Conservation (phyloP, 805 yeast species). For the Yarrowia sp. region DNA sequence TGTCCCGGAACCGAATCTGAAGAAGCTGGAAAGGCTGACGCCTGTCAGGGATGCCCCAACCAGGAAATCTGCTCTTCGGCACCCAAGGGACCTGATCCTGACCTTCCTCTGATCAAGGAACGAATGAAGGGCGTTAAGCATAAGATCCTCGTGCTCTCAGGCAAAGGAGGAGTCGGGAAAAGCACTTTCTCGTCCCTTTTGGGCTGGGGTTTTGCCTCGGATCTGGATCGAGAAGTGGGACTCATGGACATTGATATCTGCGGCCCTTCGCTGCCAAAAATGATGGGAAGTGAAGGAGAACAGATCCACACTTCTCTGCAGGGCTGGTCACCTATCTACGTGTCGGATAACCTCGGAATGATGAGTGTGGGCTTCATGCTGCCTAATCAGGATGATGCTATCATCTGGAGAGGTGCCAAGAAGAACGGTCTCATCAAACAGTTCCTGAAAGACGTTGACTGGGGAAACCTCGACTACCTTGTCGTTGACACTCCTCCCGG, state of each 20-base stretch:
- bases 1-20: constrained; percentile 99
- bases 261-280: constrained; percentile 94
- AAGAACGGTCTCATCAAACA: constrained; percentile 92
- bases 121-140: constrained; percentile 72
- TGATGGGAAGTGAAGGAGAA: constrained; percentile 91
- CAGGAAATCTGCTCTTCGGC: constrained; percentile 84
- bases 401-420: constrained; percentile 98
- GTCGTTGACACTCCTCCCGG: constrained; percentile 98
- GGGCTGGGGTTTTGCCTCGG: constrained; percentile 90
- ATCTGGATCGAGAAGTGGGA: constrained; percentile 83
- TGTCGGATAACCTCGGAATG: constrained; percentile 91
- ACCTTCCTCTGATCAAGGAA: constrained; percentile 74
- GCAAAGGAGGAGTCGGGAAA: constrained; percentile 91
- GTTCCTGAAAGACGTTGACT: constrained; percentile 90
- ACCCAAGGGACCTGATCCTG: constrained; percentile 94
- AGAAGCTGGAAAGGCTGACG: constrained; percentile 89
- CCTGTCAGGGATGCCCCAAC: constrained; percentile 95
- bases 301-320: constrained; percentile 84
- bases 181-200: constrained; percentile 95
- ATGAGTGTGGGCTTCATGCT: constrained; percentile 96
- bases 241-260: constrained; percentile 98
- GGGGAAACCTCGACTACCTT: constrained; percentile 85
- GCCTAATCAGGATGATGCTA: constrained; percentile 90
- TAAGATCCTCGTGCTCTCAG: constrained; percentile 76
- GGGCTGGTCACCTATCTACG: constrained; percentile 97